Evolutionary conservation across 768 basidiomycete species (phyloP).

Genomic region (Psilocybe sp.): DNA sequence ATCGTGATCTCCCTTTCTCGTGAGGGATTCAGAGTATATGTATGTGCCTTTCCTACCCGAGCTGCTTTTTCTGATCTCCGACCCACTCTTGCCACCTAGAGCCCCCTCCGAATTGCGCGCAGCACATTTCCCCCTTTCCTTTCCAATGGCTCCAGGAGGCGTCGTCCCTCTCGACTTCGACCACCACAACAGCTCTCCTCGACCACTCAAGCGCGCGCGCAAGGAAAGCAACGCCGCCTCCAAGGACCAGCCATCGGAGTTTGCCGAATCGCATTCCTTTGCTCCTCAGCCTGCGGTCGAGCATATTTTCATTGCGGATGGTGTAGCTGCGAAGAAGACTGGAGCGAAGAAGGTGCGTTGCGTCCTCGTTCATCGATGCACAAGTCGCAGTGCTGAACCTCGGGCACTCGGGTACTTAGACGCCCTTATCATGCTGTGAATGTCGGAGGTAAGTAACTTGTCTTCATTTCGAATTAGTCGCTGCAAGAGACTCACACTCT

Average conservation of each 20-base stretch:
- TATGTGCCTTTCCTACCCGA: slow-evolving; percentile 24
- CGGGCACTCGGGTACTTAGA: slow-evolving; percentile 20
- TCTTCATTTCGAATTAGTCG: slow-evolving; percentile 4
- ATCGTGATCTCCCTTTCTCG: slow-evolving; percentile 16
- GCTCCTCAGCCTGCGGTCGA: slow-evolving; percentile 33
- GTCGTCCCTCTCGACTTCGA: slow-evolving; percentile 15
- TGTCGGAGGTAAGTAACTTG: slow-evolving; percentile 46
- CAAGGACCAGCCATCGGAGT: slow-evolving; percentile 10
- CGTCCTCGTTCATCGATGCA: neutral
- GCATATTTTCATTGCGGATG: slow-evolving; percentile 52
- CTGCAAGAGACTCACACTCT: slow-evolving; percentile 6
- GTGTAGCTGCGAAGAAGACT: slow-evolving; percentile 40
- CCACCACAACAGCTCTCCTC: slow-evolving; percentile 15
- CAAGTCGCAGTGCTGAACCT: slow-evolving; percentile 2
- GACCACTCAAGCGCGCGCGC: slow-evolving; percentile 47
- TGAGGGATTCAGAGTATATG: slow-evolving; percentile 22
- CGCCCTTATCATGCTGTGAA: slow-evolving; percentile 61
- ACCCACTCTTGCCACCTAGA: slow-evolving; percentile 27
- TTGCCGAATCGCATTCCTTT: slow-evolving; percentile 23
- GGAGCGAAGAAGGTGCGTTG: slow-evolving; percentile 45
- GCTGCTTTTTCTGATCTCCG: slow-evolving; percentile 25
- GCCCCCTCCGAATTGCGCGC: slow-evolving; percentile 30
- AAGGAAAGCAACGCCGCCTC: slow-evolving; percentile 25
- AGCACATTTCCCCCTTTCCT: slow-evolving; percentile 17
- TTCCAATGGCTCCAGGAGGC: slow-evolving; percentile 14